Conservation (phyloP, 148 eudicot species). For the Agrostemma githago region DNA sequence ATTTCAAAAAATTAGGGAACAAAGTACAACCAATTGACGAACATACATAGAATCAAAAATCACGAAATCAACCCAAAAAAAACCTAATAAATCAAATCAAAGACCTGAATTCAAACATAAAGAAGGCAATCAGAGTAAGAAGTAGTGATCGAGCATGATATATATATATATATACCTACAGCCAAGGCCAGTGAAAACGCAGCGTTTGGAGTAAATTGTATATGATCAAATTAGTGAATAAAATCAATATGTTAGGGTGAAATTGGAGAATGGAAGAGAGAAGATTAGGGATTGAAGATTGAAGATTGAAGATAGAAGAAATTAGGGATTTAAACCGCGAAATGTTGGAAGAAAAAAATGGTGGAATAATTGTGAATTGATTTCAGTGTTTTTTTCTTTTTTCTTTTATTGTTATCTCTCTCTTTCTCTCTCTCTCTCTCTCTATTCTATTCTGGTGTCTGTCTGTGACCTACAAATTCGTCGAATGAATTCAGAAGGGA, state of each 20-base stretch:
- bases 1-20: conserved; percentile 4
- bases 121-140: not conserved
- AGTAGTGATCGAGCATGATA: no score
- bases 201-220: not conserved
- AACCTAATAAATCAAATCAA: not conserved
- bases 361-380: conserved; percentile 3
- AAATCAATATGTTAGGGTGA: not conserved
- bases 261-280: conserved; percentile 1
- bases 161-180: not conserved
- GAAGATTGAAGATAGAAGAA: conserved; percentile 7
- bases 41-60: not conserved
- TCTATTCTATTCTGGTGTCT: not conserved
- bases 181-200: not conserved
- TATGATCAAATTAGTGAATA: not conserved
- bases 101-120: not conserved
- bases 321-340: conserved; percentile 18
- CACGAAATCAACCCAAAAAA: not conserved
- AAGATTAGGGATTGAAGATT: not conserved
- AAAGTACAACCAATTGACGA: not conserved
- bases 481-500: not conserved
- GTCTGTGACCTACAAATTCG: not conserved
- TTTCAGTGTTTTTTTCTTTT: conserved; percentile 12
- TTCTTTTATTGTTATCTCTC: not conserved
- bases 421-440: not conserved
- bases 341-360: conserved; percentile 17